Percentiles rank a stretch among this genome's conserved stretches.
Conservation (phyloP, 495 filamentous ascomycete species). For the Aspergillus hancockii region DNA sequence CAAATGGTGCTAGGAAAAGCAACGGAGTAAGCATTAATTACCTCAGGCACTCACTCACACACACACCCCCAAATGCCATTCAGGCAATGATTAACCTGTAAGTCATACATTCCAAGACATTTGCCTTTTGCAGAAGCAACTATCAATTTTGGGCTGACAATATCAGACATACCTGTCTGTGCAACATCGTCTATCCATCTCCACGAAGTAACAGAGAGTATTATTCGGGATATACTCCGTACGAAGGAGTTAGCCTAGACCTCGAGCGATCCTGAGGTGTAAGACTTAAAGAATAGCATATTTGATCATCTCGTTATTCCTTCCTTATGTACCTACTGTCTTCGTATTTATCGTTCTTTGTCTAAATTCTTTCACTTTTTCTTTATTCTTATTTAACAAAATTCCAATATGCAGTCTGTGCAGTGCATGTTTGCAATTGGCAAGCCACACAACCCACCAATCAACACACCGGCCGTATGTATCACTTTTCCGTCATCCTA, state of each 20-base stretch:
- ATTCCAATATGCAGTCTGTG: constrained; percentile 6
- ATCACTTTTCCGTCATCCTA: not conserved
- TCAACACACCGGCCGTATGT: not conserved
- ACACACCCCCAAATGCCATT: not conserved
- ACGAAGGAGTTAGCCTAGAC: not conserved
- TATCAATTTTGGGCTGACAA: not conserved
- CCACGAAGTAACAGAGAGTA: not conserved
- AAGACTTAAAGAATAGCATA: not conserved
- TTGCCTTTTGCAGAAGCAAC: not conserved
- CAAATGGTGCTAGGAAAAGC: not conserved
- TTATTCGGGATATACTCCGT: not conserved
- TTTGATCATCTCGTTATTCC: not conserved
- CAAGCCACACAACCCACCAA: constrained; percentile 7
- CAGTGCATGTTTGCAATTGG: constrained; percentile 6
- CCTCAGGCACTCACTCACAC: not conserved
- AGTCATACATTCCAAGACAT: constrained; percentile 1
- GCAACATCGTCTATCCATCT: not conserved
- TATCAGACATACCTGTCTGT: not conserved
- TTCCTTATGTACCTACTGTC: too few relatives aligned
- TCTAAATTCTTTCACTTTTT: not conserved
- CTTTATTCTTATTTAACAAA: not conserved
- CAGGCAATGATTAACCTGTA: constrained; percentile 2
- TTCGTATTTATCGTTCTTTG: not conserved
- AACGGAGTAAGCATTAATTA: not conserved
- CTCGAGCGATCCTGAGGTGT: not conserved